phyloP scores from a whole-genome alignment of 2,329 filamentous ascomycete genomes.

The Alternaria sp. region DNA sequence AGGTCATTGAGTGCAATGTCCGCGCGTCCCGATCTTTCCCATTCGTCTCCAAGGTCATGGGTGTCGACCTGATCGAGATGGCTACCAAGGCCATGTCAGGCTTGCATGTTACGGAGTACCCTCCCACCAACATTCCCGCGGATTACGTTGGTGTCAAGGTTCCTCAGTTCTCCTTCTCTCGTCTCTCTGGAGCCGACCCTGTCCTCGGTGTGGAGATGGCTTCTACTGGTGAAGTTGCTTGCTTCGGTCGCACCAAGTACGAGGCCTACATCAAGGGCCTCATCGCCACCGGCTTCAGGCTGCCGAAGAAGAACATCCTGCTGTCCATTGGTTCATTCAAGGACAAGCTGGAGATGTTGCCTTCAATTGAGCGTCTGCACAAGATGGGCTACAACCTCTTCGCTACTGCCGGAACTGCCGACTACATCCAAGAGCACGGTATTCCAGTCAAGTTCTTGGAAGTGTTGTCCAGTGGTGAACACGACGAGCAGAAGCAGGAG shows the following conservation, averaged over 20 bases:
- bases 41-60: conserved; percentile 98
- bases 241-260: conserved; percentile 93
- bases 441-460: conserved; percentile 94
- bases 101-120: conserved; percentile 81
- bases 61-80: conserved; percentile 96
- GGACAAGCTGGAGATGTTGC: conserved; percentile 97
- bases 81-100: conserved; percentile 96
- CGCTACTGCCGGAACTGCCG: conserved; percentile 93
- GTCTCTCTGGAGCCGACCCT: conserved; percentile 92
- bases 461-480: conserved; percentile 66
- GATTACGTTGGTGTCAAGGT: conserved; percentile 97
- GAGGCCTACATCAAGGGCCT: conserved; percentile 97
- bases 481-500: conserved; percentile 87
- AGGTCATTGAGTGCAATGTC: conserved; percentile 99
- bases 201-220: conserved; percentile 99
- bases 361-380: conserved; percentile 87
- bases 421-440: conserved; percentile 92
- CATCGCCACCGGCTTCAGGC: conserved; percentile 93
- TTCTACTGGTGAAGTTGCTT: conserved; percentile 96
- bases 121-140: conserved; percentile 73
- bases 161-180: conserved; percentile 98
- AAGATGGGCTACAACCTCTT: conserved; percentile 94
- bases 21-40: conserved; percentile 95
- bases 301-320: conserved; percentile 94
- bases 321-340: conserved; percentile 97